A percentile compares a stretch with the other conserved stretches of the same genome.
Evolutionary conservation across 129 eudicot species (phyloP).

Genomic region (Chrysanthemum seticuspe): DNA sequence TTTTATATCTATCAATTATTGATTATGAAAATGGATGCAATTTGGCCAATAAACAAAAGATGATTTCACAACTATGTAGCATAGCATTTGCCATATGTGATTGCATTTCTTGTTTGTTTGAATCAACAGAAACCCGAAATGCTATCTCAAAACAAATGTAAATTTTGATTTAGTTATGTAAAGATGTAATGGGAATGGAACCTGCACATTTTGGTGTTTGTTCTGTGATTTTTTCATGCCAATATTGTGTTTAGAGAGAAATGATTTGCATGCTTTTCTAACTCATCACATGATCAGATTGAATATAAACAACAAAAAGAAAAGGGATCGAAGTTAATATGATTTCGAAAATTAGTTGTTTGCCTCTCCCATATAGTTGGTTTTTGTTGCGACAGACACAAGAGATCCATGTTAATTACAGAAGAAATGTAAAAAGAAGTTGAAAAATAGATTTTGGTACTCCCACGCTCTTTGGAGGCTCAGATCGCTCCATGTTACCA

Average conservation of each 20-base stretch:
- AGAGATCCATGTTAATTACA: constrained; percentile 33
- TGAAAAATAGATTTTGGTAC: constrained; percentile 76
- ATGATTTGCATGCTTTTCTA: constrained; percentile 54
- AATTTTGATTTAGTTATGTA: background rate
- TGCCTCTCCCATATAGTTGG: no score
- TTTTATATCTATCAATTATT: background rate
- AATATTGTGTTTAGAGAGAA: constrained; percentile 38
- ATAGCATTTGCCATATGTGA: background rate
- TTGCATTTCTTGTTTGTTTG: background rate
- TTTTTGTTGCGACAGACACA: no score
- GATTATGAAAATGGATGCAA: background rate
- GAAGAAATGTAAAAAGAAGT: constrained; percentile 69
- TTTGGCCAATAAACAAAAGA: no score
- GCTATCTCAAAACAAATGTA: no score
- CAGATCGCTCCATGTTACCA: constrained; percentile 37
- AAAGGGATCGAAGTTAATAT: background rate
- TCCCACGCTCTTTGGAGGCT: constrained; percentile 36
- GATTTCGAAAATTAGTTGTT: background rate
- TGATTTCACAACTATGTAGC: no score
- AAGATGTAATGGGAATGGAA: constrained; percentile 10
- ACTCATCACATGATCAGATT: constrained; percentile 17
- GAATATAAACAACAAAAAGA: background rate
- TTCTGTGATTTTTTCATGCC: constrained; percentile 30
- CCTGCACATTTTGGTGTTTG: constrained; percentile 20
- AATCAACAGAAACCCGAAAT: background rate